Percentiles rank a stretch among this genome's conserved stretches.
These are phyloP conservation scores for Dactylonectria estremocensis DNA, from an alignment of 2,329 filamentous ascomycete species.

Conservation along the genomic window DNA sequence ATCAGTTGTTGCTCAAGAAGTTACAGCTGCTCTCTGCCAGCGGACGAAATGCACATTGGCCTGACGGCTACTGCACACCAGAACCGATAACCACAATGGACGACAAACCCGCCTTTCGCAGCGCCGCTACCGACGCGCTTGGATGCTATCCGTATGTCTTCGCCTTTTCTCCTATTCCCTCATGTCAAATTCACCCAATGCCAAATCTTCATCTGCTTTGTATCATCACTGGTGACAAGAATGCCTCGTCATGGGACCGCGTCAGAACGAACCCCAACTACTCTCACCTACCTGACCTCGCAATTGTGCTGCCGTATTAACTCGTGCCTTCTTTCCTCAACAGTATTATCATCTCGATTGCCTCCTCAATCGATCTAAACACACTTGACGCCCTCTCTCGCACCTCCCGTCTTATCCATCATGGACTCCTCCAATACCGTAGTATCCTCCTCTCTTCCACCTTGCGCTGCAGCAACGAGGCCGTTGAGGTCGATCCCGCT, in stretches of 20 bases:
- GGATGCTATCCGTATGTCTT: slow-evolving; percentile 48
- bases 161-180: slow-evolving; percentile 14
- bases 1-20: slow-evolving; percentile 46
- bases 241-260: slow-evolving; percentile 37
- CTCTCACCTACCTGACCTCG: slow-evolving; percentile 29
- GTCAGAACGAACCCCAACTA: neutral
- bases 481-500: slow-evolving; percentile 67
- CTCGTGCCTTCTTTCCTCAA: slow-evolving; percentile 1
- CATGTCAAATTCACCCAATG: neutral
- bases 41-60: slow-evolving; percentile 48
- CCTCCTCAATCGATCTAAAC: slow-evolving; percentile 86
- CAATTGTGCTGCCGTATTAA: slow-evolving; percentile 31
- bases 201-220: neutral
- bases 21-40: slow-evolving; percentile 45
- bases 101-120: slow-evolving; percentile 43
- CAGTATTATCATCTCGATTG: slow-evolving; percentile 84
- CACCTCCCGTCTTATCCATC: slow-evolving; percentile 85
- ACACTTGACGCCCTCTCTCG: slow-evolving; percentile 86
- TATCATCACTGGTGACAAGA: neutral
- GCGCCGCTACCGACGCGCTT: slow-evolving; percentile 45
- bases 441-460: slow-evolving; percentile 80
- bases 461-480: slow-evolving; percentile 85
- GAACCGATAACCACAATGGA: slow-evolving; percentile 46
- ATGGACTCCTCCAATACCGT: slow-evolving; percentile 84
- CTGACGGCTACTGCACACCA: slow-evolving; percentile 45